These are phyloP conservation scores for Ganoderma meredithae DNA, from an alignment of 1,284 basidiomycete genomes.

Conservation along the genomic window DNA sequence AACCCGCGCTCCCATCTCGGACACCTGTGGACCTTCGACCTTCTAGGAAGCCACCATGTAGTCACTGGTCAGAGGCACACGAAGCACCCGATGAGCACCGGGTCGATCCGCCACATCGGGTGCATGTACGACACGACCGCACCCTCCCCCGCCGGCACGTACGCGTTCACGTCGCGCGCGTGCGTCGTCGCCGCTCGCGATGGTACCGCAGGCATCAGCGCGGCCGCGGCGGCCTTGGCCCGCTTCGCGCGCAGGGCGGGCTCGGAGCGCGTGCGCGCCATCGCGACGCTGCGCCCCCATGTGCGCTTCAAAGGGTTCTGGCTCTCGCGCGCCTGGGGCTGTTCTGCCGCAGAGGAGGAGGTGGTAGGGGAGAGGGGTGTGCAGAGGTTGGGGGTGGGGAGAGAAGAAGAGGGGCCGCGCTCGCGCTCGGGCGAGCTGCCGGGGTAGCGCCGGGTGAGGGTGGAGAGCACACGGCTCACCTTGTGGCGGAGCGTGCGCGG, in stretches of 20 bases:
- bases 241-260: conserved; percentile 5
- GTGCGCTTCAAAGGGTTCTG: conserved; percentile 4
- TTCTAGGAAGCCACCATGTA: too few species aligned
- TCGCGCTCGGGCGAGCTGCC: background rate
- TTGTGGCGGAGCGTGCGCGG: conserved; percentile 22
- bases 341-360: background rate
- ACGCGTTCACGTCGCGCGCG: conserved; percentile 5
- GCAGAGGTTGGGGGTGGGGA: background rate
- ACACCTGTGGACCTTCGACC: too few species aligned
- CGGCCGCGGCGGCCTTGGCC: background rate
- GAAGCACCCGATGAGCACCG: conserved; percentile 24
- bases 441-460: conserved; percentile 1
- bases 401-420: background rate
- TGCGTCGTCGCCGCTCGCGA: background rate
- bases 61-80: conserved; percentile 11
- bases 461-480: conserved; percentile 22
- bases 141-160: background rate
- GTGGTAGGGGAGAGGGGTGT: too few species aligned
- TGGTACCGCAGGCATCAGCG: background rate
- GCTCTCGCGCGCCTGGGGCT: background rate
- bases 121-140: conserved; percentile 16
- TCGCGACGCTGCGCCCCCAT: conserved; percentile 5
- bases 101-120: conserved; percentile 25
- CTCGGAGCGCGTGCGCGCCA: conserved; percentile 8
- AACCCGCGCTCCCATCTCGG: too few species aligned